Base-by-base conservation (phyloP, 2,329 filamentous ascomycete genomes). In the Xylariales sp. region DNA sequence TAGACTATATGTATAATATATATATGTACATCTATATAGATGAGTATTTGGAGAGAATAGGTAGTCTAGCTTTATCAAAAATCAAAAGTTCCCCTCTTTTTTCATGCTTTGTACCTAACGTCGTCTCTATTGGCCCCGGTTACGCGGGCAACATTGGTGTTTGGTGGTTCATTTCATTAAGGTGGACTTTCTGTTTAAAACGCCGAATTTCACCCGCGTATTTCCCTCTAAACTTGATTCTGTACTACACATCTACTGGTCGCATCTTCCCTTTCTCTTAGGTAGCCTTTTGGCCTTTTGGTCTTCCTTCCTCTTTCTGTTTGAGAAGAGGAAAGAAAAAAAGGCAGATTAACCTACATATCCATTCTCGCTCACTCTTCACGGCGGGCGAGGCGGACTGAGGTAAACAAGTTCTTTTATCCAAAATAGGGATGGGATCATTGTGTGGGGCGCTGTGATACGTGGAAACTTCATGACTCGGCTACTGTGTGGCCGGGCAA, bases 131-230 rank as follows among this genome's bases (percentile, higher is more conserved):
- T 54, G 39, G 10, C 32, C 50, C 50, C 16, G 32, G 36, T 54
- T 16, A 12, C 16, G 32, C 6, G 9, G 32, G 34, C 36, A 43
- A 23, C 23, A 23, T 23, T 23, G 8, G 9, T 36, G 9, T 32
- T 46, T 46, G 28, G 39, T 54, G 14, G 41, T 50, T 60, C 48
- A 53, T 61, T 36, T 14, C 39, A 55, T 6, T 39, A 39, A 10
- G 39, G 39, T 41, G 39, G 39, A 41, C 14, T 55, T 18, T 55
- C 18, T 43, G n/a, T 62, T 57, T 50, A 39, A 62, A 39, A 60
- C 63, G 62, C 67, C 67, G 63, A 54, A 50, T 16, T 55, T 62
- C 63, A 23, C 45, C 58, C 64, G 62, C 52, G 39, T 45, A 30
- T 18, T 45, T 43, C 18, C 36, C 34, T 46, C 61, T 23, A 50